Evolutionary conservation across 768 basidiomycete genomes (phyloP).

Genomic region (Podaxis sp.): DNA sequence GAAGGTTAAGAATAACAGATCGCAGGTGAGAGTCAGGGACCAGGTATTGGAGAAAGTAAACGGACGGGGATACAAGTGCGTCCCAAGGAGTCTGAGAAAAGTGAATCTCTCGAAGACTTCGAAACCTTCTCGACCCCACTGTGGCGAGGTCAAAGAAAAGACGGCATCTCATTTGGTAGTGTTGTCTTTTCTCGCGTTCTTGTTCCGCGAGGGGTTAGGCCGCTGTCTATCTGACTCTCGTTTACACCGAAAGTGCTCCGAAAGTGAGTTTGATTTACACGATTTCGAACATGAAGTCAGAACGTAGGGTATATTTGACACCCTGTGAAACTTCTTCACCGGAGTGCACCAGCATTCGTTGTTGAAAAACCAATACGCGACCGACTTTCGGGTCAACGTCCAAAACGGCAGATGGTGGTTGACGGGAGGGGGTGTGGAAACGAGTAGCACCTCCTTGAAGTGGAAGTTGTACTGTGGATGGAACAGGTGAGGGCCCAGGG

Average conservation of each 20-base stretch:
- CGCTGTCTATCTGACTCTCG: not conserved
- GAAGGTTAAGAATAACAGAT: not conserved
- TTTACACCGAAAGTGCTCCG: not conserved
- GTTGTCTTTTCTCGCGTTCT: not conserved
- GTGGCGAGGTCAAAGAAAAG: not conserved
- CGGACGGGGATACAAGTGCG: not conserved
- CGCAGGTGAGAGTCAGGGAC: not conserved
- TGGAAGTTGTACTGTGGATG: not conserved
- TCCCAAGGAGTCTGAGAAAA: not conserved
- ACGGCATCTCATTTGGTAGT: not conserved
- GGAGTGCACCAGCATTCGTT: constrained; percentile 16
- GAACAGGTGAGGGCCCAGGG: constrained; percentile 5
- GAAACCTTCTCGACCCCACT: not conserved
- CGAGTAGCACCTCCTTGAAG: constrained; percentile 35
- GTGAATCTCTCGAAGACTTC: not conserved
- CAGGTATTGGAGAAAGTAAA: not conserved
- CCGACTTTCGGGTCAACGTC: constrained; percentile 23
- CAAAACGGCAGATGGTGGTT: constrained; percentile 32
- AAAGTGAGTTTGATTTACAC: not conserved
- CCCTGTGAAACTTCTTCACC: constrained; percentile 30
- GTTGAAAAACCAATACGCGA: constrained; percentile 20
- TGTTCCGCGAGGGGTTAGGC: not conserved
- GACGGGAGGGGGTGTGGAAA: constrained; percentile 32
- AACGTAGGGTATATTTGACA: constrained; percentile 32
- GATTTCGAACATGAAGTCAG: not conserved